Conservation (phyloP, 805 yeast genomes). For the Sugiyamaella mastotermitis region DNA sequence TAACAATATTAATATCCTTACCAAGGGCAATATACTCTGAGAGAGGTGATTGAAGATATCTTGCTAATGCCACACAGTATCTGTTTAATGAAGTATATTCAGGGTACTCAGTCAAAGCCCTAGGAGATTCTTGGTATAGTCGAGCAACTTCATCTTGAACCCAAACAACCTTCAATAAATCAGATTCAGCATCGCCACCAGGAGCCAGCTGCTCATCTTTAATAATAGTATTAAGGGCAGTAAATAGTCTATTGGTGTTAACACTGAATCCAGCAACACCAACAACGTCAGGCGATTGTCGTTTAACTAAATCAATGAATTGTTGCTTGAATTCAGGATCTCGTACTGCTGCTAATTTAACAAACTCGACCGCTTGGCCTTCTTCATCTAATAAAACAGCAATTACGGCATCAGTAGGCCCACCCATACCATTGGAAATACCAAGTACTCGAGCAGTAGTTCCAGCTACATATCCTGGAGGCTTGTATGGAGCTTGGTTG, state of each 20-base stretch:
- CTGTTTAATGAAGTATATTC: slow-evolving; percentile 75
- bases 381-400: slow-evolving; percentile 74
- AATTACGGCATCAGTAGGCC: slow-evolving; percentile 75
- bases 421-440: slow-evolving; percentile 81
- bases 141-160: slow-evolving; percentile 92
- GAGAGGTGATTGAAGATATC: slow-evolving; percentile 90
- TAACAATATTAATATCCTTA: slow-evolving; percentile 63
- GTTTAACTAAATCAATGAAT: slow-evolving; percentile 53
- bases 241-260: slow-evolving; percentile 54
- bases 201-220: slow-evolving; percentile 43
- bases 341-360: slow-evolving; percentile 73
- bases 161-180: slow-evolving; percentile 61
- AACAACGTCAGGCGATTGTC: slow-evolving; percentile 79
- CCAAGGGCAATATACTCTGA: slow-evolving; percentile 80
- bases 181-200: slow-evolving; percentile 30
- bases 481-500: slow-evolving; percentile 91
- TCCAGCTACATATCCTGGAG: slow-evolving; percentile 70
- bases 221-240: slow-evolving; percentile 47
- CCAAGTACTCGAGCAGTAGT: slow-evolving; percentile 81
- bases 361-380: slow-evolving; percentile 70
- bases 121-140: slow-evolving; percentile 70
- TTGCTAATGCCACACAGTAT: slow-evolving; percentile 83
- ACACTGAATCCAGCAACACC: slow-evolving; percentile 87
- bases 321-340: slow-evolving; percentile 58
- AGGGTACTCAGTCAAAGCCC: slow-evolving; percentile 73